Base-by-base conservation (phyloP, 179 eudicot species). In the Vitellaria paradoxa region DNA sequence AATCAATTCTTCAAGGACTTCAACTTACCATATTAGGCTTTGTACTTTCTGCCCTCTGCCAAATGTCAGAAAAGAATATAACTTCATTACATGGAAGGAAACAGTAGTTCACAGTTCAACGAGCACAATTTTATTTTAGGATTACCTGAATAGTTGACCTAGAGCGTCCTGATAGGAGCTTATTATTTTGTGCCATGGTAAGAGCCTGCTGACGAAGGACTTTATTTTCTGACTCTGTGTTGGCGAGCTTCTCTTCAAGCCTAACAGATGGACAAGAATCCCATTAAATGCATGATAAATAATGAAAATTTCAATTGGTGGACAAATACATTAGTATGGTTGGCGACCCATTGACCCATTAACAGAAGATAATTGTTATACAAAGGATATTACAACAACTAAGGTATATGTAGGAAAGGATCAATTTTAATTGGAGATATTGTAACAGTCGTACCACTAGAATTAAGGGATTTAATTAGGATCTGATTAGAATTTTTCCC, bases 141-240 rank as follows among this genome's bases (percentile, higher is more conserved):
- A 73, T 72, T 85, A 92, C 98, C 96, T 88, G 94, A 85, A 92
- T 81, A 75, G 83, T 72, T 75, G 96, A 89, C 76, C 89, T 92
- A 74, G 98, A 91, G 62, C 90, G 91, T 50, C 85, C 87, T 3
- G 91, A 85, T 30, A 85, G 85, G 72, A 86, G 72, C 83, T 94
- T 94, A 78, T 81, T 88, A 67, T 84, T 90, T 78, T 90, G 95
- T 20, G 95, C 91, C 90, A 88, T 86, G 42, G 91, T 77, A 24
- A 93, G 84, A 70, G 93, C 93, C 82, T 92, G 94, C 83, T 93
- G 98, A 76, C 95, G 98, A 79, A 92, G 93, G 82, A 89, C 89
- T 12, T 50, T 50, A 50, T 30, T 30, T 30, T 30, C 95, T 52
- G 97, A 88, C 68, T 93, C 98, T 68, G 90, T 65, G 78, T 90